A percentile compares a stretch with the other conserved stretches of the same genome.
Evolutionary conservation across 495 filamentous ascomycete species (phyloP).

Genomic region (Ramalina peruviana): DNA sequence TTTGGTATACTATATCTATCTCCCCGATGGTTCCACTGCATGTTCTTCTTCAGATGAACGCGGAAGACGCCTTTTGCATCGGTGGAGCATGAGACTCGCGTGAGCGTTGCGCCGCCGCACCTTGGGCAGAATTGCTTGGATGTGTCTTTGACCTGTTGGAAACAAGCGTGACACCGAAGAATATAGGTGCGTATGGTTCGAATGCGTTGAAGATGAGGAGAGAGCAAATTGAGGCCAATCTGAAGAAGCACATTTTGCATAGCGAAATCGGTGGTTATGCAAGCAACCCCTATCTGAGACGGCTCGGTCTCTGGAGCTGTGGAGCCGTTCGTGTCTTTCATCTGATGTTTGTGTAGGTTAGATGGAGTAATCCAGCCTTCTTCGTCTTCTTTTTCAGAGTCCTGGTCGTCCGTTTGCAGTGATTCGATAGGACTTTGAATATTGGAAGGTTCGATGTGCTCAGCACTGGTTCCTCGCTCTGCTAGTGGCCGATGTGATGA

Average conservation of each 20-base stretch:
- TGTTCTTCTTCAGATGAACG: conserved; percentile 84
- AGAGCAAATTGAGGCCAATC: conserved; percentile 87
- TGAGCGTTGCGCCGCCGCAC: conserved; percentile 78
- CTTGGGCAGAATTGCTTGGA: conserved; percentile 83
- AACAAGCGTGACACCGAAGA: conserved; percentile 89
- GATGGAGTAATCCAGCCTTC: conserved; percentile 92
- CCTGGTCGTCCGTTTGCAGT: conserved; percentile 27
- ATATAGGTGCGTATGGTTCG: conserved; percentile 72
- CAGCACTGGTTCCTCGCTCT: not conserved
- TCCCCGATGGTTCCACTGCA: conserved; percentile 89
- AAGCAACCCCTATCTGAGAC: conserved; percentile 62
- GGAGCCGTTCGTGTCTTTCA: conserved; percentile 41
- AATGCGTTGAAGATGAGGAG: conserved; percentile 56
- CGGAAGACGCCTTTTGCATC: conserved; percentile 66
- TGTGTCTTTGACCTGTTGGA: conserved; percentile 72
- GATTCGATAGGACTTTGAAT: not conserved
- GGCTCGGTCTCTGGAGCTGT: conserved; percentile 35
- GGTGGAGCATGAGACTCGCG: conserved; percentile 74
- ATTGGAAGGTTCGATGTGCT: not conserved
- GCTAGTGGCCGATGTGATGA: no score
- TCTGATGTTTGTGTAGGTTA: conserved; percentile 76
- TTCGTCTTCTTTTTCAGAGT: conserved; percentile 58
- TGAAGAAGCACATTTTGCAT: conserved; percentile 93
- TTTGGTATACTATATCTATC: conserved; percentile 86
- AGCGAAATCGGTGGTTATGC: conserved; percentile 87